Base-by-base conservation (phyloP, 2,329 filamentous ascomycete genomes). In the Diaporthe destruens region DNA sequence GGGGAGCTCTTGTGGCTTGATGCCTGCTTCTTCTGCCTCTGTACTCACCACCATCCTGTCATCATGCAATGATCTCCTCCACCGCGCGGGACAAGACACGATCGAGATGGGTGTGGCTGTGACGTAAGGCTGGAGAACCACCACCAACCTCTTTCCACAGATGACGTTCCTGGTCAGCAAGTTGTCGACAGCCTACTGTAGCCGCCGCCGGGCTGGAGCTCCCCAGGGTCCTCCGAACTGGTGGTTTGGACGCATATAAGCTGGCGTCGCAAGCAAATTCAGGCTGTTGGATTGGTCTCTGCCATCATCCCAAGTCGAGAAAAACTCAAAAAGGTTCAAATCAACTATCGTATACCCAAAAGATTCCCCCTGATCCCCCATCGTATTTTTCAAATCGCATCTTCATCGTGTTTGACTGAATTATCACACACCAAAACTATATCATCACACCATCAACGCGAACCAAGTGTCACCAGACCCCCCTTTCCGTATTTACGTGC, bases 61-160 rank as follows among this genome's bases (percentile, higher is more conserved):
- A 20, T 63, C 61, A 20, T 56, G 34, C 59, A 47, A 42, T 71
- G 72, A 73, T 71, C 71, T 29, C 49, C 67, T 57, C 20, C 44
- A 12, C 32, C 20, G 42, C 11, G 39, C 44, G 34, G 44, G 39
- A 59, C 34, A 25, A 47, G 53, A 49, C 66, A 42, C 53, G 72
- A 75, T 75, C 74, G 74, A 74, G 72, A 75, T 74, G 69, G 9
- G 42, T 66, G 71, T 74, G 69, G 69, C 69, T 69, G 74, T 75
- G 74, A 75, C 74, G 74, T 75, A 73, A 71, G 67, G 39, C 42
- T 71, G 53, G 56, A 32, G 12, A 7, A 65, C 36, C 18, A 9
- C 61, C 34, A 29, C 49, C 23, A 49, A 39, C 39, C 25, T 20
- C 44, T 29, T 55, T 63, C 59, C 59, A 53, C 66, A 71, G 73